A percentile compares a stretch with the other conserved stretches of the same genome.
Conservation (phyloP, 352 stramenopile genomes). For the Phytophthora boehmeriae region DNA sequence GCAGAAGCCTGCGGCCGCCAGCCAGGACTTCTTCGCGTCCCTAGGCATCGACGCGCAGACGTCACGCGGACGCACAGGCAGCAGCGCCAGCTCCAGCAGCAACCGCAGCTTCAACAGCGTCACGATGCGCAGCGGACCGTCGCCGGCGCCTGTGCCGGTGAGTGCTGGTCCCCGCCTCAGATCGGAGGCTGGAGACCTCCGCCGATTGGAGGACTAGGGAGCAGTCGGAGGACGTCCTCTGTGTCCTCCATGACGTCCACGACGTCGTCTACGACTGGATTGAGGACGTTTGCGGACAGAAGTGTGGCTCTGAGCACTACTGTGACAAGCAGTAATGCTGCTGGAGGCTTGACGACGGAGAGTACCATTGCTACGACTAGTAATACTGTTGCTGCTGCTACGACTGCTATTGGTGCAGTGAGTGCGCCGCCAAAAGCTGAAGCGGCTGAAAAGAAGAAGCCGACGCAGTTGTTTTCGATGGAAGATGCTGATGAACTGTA, state of each 20-base stretch:
- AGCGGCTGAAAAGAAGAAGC: slow-evolving; percentile 17
- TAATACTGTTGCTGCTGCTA: slow-evolving; percentile 1
- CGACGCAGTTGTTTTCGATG: slow-evolving; percentile 76
- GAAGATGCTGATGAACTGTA: slow-evolving; percentile 70
- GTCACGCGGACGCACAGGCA: slow-evolving; percentile 17
- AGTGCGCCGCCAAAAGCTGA: background rate
- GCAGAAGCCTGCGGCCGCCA: slow-evolving; percentile 51
- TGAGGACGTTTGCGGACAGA: slow-evolving; percentile 8
- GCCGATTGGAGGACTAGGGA: slow-evolving; percentile 27
- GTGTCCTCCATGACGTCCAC: slow-evolving; percentile 7
- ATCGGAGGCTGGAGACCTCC: slow-evolving; percentile 3
- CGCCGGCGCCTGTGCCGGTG: slow-evolving; percentile 2
- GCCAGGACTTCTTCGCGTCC: slow-evolving; percentile 63
- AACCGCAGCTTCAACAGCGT: slow-evolving; percentile 42
- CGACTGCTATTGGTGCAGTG: slow-evolving; percentile 1
- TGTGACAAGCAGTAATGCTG: background rate
- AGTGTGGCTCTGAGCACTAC: background rate
- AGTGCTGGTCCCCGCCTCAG: background rate
- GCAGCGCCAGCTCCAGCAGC: slow-evolving; percentile 36
- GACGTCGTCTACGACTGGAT: slow-evolving; percentile 17
- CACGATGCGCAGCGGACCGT: slow-evolving; percentile 12
- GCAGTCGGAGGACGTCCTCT: slow-evolving; percentile 10
- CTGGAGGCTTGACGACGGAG: background rate
- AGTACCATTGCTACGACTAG: slow-evolving; percentile 1
- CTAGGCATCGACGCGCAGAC: slow-evolving; percentile 45